phyloP scores from a whole-genome alignment of 129 eudicot species.

The Heracleum sosnowskyi region DNA sequence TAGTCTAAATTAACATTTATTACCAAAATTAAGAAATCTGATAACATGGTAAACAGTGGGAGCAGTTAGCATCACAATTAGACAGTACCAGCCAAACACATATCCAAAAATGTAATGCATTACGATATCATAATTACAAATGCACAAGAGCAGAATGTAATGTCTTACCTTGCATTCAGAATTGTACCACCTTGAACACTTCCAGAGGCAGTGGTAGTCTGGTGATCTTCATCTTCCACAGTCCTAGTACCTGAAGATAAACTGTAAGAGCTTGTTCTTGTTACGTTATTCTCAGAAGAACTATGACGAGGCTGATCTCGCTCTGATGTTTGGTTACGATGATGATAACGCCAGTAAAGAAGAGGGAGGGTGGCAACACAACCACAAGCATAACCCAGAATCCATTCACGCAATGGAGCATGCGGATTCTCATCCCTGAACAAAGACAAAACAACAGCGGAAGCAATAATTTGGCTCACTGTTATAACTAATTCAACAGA shows the following conservation, averaged over 20 bases:
- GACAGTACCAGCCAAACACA: neutral
- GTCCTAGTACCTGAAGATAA: constrained; percentile 44
- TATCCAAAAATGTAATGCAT: neutral
- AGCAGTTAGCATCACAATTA: no score
- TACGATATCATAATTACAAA: neutral
- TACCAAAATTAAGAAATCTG: neutral
- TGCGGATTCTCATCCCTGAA: no score
- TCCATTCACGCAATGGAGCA: constrained; percentile 78
- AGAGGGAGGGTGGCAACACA: constrained; percentile 90
- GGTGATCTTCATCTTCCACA: constrained; percentile 38
- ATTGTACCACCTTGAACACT: constrained; percentile 32
- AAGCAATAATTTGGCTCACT: no score
- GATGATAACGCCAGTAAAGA: constrained; percentile 77
- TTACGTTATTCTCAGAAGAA: constrained; percentile 30
- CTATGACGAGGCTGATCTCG: constrained; percentile 52
- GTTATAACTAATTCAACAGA: no score
- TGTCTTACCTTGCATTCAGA: constrained; percentile 49
- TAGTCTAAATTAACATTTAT: neutral
- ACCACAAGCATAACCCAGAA: constrained; percentile 91
- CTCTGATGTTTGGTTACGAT: constrained; percentile 67
- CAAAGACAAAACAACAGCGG: no score
- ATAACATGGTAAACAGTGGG: neutral
- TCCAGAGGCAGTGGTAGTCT: constrained; percentile 37
- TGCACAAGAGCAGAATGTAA: neutral
- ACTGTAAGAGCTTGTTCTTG: constrained; percentile 30